phyloP scores from a whole-genome alignment of 768 basidiomycete genomes.

The Russula dissimulans region DNA sequence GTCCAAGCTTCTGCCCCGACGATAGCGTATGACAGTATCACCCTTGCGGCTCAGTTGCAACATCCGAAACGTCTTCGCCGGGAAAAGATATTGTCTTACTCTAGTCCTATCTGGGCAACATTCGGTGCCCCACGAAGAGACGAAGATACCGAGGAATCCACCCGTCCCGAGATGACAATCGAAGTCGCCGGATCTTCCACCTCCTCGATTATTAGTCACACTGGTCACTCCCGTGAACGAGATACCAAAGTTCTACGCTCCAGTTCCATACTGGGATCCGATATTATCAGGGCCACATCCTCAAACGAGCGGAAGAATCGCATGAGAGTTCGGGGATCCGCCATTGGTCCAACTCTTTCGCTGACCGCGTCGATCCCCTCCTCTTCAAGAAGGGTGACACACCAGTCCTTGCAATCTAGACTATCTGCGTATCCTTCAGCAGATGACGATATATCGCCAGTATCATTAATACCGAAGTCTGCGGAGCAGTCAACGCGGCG shows the following conservation, averaged over 20 bases:
- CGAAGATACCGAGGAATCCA: neutral
- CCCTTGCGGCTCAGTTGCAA: neutral
- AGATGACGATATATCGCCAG: neutral
- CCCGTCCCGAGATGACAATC: neutral
- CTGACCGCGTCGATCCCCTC: neutral
- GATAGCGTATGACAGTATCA: neutral
- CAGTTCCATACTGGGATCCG: conserved; percentile 24
- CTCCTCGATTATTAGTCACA: neutral
- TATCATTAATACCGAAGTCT: neutral
- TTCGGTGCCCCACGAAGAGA: neutral
- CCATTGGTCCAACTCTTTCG: neutral
- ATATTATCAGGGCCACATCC: conserved; percentile 22
- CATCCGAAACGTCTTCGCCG: neutral
- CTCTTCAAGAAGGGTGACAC: neutral
- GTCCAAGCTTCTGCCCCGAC: neutral
- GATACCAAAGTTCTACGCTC: neutral
- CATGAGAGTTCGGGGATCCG: conserved; percentile 3
- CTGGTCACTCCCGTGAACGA: neutral
- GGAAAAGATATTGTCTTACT: conserved; percentile 10
- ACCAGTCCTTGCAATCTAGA: conserved; percentile 5
- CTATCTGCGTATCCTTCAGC: neutral
- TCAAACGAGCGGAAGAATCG: conserved; percentile 1
- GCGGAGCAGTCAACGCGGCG: neutral
- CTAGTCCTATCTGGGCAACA: conserved; percentile 10
- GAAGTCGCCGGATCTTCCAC: neutral